These are phyloP conservation scores for Tympanopsis confertula DNA, from an alignment of 2,329 filamentous ascomycete species.

Conservation along the genomic window DNA sequence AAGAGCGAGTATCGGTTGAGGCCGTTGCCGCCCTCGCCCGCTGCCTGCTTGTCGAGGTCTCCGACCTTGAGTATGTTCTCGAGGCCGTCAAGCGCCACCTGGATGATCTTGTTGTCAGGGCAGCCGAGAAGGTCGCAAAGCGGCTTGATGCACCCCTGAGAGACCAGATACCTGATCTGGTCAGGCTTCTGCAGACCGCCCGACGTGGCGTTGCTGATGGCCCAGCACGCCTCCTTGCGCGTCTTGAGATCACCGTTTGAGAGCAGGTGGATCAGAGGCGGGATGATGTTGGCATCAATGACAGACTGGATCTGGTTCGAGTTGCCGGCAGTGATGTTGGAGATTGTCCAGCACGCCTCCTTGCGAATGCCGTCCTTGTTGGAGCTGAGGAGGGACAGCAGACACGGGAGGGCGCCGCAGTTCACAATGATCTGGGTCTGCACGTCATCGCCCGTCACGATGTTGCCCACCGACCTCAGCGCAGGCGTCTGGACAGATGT, in stretches of 20 bases:
- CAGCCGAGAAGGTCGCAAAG: constrained; percentile 89
- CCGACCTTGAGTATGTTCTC: constrained; percentile 99
- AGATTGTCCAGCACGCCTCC: constrained; percentile 99
- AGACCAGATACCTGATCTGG: constrained; percentile 90
- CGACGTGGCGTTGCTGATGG: constrained; percentile 95
- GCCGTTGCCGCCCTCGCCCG: constrained; percentile 59
- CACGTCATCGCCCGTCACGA: constrained; percentile 95
- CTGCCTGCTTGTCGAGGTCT: constrained; percentile 91
- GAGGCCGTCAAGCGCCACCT: constrained; percentile 90
- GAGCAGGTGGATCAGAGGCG: constrained; percentile 87
- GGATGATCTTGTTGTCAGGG: constrained; percentile 99
- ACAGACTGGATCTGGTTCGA: constrained; percentile 95
- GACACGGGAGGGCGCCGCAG: constrained; percentile 80
- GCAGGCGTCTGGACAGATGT: constrained; percentile 97
- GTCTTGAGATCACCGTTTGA: constrained; percentile 98
- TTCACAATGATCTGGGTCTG: constrained; percentile 99
- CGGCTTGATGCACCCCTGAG: constrained; percentile 91
- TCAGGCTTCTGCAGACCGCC: constrained; percentile 97
- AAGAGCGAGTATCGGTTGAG: constrained; percentile 97
- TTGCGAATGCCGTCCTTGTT: constrained; percentile 98
- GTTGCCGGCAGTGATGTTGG: constrained; percentile 96
- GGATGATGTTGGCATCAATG: constrained; percentile 93
- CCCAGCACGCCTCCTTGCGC: constrained; percentile 98
- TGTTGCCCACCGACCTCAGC: constrained; percentile 93
- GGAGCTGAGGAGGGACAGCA: constrained; percentile 88